These are phyloP conservation scores for Afroboletus lepidellus DNA, from an alignment of 1,284 basidiomycete species.

Conservation along the genomic window DNA sequence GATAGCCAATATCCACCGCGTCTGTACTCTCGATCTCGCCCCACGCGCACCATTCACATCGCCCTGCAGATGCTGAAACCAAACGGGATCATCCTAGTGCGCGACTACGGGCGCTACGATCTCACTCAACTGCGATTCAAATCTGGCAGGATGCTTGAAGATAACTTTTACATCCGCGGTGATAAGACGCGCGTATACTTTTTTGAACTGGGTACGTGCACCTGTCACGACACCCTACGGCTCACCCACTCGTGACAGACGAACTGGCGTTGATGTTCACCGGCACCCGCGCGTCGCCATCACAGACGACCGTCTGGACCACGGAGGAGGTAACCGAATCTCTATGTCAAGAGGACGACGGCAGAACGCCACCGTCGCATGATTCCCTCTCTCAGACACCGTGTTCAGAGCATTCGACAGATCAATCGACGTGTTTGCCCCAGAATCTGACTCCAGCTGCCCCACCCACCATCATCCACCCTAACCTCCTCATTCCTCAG, in stretches of 20 bases:
- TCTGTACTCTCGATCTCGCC: constrained; percentile 32
- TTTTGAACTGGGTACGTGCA: constrained; percentile 72
- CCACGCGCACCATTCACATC: background rate
- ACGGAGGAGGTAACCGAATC: constrained; percentile 40
- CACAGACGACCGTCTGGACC: constrained; percentile 34
- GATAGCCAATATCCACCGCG: constrained; percentile 79
- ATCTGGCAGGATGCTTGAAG: constrained; percentile 80
- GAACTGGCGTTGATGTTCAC: constrained; percentile 82
- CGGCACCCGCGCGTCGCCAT: constrained; percentile 46
- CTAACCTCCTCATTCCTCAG: constrained; percentile 39
- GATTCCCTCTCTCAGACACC: background rate
- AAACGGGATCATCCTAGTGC: constrained; percentile 79
- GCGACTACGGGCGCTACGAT: constrained; percentile 96
- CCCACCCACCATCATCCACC: constrained; percentile 36
- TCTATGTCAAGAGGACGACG: constrained; percentile 34
- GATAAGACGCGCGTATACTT: constrained; percentile 98
- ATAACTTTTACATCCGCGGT: constrained; percentile 93
- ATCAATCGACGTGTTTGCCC: background rate
- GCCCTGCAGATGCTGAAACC: constrained; percentile 82
- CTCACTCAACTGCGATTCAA: constrained; percentile 94
- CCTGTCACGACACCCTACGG: background rate
- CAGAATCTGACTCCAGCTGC: background rate
- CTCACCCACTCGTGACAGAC: constrained; percentile 44
- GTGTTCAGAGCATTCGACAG: background rate
- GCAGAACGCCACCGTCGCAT: constrained; percentile 7